Evolutionary conservation across 2,329 filamentous ascomycete species (phyloP).

Genomic region (Nemania sp.): DNA sequence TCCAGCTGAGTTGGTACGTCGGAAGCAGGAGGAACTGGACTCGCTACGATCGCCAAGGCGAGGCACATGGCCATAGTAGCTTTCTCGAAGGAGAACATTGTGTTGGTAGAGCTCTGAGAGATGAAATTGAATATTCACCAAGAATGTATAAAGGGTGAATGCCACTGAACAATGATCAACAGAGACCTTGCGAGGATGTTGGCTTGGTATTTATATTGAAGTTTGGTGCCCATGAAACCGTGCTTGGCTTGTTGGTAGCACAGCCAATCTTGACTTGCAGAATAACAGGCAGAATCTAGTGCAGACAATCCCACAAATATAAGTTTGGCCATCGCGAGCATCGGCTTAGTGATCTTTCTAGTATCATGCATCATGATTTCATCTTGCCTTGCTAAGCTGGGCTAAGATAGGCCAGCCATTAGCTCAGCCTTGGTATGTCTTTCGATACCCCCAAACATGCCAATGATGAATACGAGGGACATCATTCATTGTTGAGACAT

Average conservation of each 20-base stretch:
- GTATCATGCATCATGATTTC: conserved; percentile 13
- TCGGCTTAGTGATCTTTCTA: background rate
- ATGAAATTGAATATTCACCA: background rate
- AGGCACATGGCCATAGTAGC: background rate
- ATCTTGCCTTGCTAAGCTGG: background rate
- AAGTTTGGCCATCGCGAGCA: conserved; percentile 1
- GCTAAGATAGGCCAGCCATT: background rate
- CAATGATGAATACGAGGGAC: conserved; percentile 5
- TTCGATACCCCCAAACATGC: background rate
- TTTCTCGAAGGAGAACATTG: conserved; percentile 12
- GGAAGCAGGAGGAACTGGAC: background rate
- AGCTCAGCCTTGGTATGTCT: background rate
- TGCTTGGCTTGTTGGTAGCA: background rate
- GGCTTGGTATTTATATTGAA: conserved; percentile 16
- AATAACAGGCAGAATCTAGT: background rate
- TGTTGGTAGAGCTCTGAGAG: background rate
- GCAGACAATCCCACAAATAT: background rate
- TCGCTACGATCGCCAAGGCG: conserved; percentile 1
- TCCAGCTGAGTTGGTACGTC: background rate
- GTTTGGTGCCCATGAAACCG: background rate
- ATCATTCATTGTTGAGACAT: background rate
- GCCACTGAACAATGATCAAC: background rate
- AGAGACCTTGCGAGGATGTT: background rate
- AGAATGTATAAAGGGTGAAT: background rate
- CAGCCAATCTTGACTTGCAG: background rate